Conservation (phyloP, 805 yeast genomes). For the Candida parachauliodes region DNA sequence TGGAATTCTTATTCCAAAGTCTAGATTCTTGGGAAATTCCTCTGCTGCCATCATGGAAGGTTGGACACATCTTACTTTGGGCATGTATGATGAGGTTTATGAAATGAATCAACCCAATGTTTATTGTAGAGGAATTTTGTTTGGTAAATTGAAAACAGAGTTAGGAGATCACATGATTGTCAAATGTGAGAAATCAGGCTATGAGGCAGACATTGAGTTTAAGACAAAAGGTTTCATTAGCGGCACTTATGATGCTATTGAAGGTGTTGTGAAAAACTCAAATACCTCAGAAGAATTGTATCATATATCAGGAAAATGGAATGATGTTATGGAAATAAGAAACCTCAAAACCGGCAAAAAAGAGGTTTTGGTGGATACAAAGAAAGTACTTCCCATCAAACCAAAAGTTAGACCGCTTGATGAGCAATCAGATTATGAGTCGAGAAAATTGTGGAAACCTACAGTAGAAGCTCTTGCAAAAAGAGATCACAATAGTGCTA, state of each 20-base stretch:
- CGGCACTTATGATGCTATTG: conserved; percentile 88
- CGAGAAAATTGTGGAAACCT: conserved; percentile 76
- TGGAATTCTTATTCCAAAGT: conserved; percentile 83
- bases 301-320: conserved; percentile 89
- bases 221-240: conserved; percentile 92
- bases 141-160: conserved; percentile 87
- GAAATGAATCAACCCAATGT: conserved; percentile 92
- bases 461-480: conserved; percentile 78
- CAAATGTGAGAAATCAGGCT: conserved; percentile 54
- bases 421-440: conserved; percentile 80
- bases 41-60: conserved; percentile 99
- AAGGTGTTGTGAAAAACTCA: conserved; percentile 56
- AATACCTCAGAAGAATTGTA: conserved; percentile 50
- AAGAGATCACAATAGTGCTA: conserved; percentile 79
- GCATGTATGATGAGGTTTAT: conserved; percentile 69
- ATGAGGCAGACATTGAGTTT: conserved; percentile 81
- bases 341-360: conserved; percentile 42
- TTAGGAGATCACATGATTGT: conserved; percentile 89
- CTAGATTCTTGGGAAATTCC: conserved; percentile 88
- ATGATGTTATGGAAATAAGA: conserved; percentile 72
- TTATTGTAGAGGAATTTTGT: conserved; percentile 88
- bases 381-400: conserved; percentile 44
- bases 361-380: conserved; percentile 44
- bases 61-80: conserved; percentile 62
- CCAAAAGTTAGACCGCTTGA: conserved; percentile 76